Conservation (phyloP, 179 eudicot genomes). For the Amaranthus tricolor region DNA sequence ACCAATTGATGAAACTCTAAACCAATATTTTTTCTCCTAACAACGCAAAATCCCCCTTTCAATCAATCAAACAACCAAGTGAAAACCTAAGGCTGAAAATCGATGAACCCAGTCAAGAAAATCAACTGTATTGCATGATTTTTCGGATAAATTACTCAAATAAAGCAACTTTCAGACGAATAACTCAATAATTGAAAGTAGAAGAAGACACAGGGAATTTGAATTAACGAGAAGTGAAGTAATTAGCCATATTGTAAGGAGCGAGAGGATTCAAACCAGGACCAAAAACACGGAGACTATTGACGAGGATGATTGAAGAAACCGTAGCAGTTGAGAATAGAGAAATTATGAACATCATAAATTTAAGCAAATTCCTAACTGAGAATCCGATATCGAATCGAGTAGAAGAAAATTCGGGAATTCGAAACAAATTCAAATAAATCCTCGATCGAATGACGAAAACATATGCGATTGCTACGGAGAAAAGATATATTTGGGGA, state of each 20-base stretch:
- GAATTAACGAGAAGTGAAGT: slow-evolving; percentile 74
- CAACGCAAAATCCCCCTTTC: background rate
- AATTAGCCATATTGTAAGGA: slow-evolving; percentile 72
- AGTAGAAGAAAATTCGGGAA: background rate
- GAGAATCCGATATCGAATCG: too few species aligned
- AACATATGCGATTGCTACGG: slow-evolving; percentile 23
- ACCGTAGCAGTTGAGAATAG: slow-evolving; percentile 24
- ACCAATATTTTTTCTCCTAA: background rate
- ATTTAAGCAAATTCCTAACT: slow-evolving; percentile 20
- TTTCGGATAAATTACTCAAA: slow-evolving; percentile 8
- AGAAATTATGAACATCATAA: slow-evolving; percentile 43
- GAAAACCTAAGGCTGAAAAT: slow-evolving; percentile 12
- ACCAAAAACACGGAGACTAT: slow-evolving; percentile 85
- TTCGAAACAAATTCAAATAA: slow-evolving; percentile 19
- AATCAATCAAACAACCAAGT: slow-evolving; percentile 11
- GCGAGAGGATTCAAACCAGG: slow-evolving; percentile 98
- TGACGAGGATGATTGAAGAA: slow-evolving; percentile 34
- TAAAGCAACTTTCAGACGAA: slow-evolving; percentile 2
- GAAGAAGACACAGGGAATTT: background rate
- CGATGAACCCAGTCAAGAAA: slow-evolving; percentile 18
- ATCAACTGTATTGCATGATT: slow-evolving; percentile 15
- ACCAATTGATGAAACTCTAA: slow-evolving; percentile 20
- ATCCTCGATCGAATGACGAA: slow-evolving; percentile 26
- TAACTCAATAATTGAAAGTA: background rate
- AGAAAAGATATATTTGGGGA: background rate